Conservation (phyloP, 2,329 filamentous ascomycete genomes). For the Verticillium zaregamsianum region DNA sequence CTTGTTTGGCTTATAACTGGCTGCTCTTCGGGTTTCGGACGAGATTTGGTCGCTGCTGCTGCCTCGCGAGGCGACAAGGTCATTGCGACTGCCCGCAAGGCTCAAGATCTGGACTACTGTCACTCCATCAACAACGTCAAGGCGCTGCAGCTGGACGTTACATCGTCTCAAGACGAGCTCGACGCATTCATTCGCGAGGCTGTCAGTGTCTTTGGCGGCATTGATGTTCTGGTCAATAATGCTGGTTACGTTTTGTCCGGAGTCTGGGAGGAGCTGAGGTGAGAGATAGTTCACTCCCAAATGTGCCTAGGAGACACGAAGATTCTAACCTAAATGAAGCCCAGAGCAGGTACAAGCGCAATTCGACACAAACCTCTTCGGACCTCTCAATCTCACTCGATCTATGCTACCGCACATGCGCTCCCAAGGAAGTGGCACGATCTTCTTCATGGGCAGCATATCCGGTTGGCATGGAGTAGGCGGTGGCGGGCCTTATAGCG, state of each 20-base stretch:
- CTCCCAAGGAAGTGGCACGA: constrained; percentile 20
- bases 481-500: constrained; percentile 23
- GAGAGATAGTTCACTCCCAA: background rate
- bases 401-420: constrained; percentile 27
- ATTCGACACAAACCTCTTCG: constrained; percentile 30
- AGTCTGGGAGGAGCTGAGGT: constrained; percentile 1
- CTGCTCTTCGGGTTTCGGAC: constrained; percentile 1
- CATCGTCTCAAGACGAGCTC: background rate
- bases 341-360: constrained; percentile 19
- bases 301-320: background rate
- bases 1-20: constrained; percentile 1
- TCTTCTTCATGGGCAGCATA: constrained; percentile 29
- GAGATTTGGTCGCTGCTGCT: background rate
- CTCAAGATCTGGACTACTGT: background rate
- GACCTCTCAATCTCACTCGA: constrained; percentile 29
- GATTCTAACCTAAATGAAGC: constrained; percentile 4
- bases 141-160: background rate
- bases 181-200: background rate
- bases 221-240: constrained; percentile 4
- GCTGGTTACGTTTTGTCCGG: constrained; percentile 3
- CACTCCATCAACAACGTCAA: background rate
- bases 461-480: constrained; percentile 27
- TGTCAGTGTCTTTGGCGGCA: background rate
- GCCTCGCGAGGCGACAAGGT: background rate
- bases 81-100: background rate